phyloP scores from a whole-genome alignment of 1,284 basidiomycete genomes.

The Lentinus polychrous region DNA sequence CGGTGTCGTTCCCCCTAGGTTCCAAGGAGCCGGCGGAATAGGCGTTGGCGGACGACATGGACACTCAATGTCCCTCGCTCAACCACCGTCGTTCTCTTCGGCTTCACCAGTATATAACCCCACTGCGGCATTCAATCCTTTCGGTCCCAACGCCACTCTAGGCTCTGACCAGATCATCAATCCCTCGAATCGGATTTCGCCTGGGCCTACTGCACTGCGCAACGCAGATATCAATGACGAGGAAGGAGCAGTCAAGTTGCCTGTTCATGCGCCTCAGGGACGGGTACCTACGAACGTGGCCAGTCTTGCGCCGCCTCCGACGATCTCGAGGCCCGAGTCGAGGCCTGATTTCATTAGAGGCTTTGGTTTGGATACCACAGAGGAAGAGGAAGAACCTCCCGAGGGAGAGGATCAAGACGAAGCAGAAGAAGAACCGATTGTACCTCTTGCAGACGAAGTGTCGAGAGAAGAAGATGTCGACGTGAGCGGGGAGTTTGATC shows the following conservation, averaged over 20 bases:
- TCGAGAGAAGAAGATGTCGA: slow-evolving; percentile 24
- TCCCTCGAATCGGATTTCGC: slow-evolving; percentile 12
- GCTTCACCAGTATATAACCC: slow-evolving; percentile 33
- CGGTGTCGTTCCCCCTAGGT: slow-evolving; percentile 28
- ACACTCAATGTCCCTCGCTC: slow-evolving; percentile 65
- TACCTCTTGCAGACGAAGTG: slow-evolving; percentile 35
- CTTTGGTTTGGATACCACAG: slow-evolving; percentile 71
- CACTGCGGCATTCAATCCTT: slow-evolving; percentile 47
- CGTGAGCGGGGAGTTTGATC: slow-evolving; percentile 26
- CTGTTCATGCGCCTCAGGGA: slow-evolving; percentile 55
- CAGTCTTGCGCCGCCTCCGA: slow-evolving; percentile 38
- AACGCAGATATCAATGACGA: background rate
- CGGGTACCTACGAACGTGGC: slow-evolving; percentile 43
- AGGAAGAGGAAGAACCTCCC: slow-evolving; percentile 44
- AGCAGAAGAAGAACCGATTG: slow-evolving; percentile 23
- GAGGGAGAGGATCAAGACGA: slow-evolving; percentile 17
- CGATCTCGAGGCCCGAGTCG: slow-evolving; percentile 40
- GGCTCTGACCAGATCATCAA: slow-evolving; percentile 40
- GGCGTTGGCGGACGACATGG: slow-evolving; percentile 42
- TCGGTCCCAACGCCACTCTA: slow-evolving; percentile 46
- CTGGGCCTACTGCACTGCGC: slow-evolving; percentile 9
- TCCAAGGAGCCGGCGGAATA: slow-evolving; percentile 20
- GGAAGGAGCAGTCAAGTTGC: slow-evolving; percentile 9
- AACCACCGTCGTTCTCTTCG: slow-evolving; percentile 31
- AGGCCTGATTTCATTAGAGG: slow-evolving; percentile 69